phyloP scores from a whole-genome alignment of 805 yeast species.

The Candida koratica region DNA sequence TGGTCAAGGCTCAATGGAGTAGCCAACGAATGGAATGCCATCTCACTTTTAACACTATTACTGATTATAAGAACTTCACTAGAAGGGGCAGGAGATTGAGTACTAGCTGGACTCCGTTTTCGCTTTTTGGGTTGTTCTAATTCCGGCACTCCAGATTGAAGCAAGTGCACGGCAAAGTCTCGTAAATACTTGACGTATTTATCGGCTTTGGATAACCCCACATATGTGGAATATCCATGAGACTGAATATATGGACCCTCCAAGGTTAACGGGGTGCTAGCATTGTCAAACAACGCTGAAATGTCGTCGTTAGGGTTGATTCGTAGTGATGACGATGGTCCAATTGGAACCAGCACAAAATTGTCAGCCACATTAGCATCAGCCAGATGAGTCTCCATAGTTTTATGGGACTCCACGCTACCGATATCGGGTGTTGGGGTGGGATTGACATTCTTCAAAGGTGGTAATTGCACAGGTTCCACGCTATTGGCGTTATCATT shows the following conservation, averaged over 20 bases:
- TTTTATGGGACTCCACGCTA: neutral
- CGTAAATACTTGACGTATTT: conserved; percentile 36
- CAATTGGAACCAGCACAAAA: conserved; percentile 30
- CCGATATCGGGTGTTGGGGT: neutral
- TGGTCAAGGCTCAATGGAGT: conserved; percentile 5
- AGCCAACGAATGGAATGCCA: neutral
- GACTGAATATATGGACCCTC: conserved; percentile 39
- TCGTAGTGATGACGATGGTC: conserved; percentile 31
- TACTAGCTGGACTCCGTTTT: conserved; percentile 5
- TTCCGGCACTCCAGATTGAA: conserved; percentile 26
- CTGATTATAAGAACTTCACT: neutral
- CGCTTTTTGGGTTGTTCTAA: conserved; percentile 10
- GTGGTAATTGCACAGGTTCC: conserved; percentile 14
- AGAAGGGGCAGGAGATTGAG: conserved; percentile 12
- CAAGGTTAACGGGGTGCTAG: conserved; percentile 31
- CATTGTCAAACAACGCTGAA: conserved; percentile 26
- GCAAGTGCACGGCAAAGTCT: conserved; percentile 29
- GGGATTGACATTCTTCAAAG: conserved; percentile 9
- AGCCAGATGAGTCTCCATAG: conserved; percentile 3
- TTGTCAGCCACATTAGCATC: neutral
- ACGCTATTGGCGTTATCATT: neutral
- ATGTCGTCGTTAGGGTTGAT: conserved; percentile 33
- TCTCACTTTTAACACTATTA: neutral
- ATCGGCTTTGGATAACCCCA: conserved; percentile 39
- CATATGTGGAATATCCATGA: conserved; percentile 38